Base-by-base conservation (phyloP, 2,329 filamentous ascomycete genomes). In the Conoideocrella luteorostrata region DNA sequence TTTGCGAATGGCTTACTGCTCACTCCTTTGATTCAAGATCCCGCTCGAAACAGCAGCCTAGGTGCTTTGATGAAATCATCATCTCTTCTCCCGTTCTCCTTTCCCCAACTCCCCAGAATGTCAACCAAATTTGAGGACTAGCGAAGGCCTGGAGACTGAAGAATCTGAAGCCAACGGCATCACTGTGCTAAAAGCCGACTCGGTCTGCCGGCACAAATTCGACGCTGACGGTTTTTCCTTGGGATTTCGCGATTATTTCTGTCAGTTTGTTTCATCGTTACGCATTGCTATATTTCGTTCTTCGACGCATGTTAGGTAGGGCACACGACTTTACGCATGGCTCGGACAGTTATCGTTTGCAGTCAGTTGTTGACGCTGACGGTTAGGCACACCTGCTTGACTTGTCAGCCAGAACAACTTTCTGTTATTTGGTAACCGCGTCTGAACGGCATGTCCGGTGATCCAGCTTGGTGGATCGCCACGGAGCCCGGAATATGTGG, bases 391-490 rank as follows among this genome's bases (percentile, higher is more conserved):
- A 21, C 15, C 15, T 39, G 38, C 43, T 30, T 26, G 36, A 32
- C 41, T 41, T 30, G 30, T 42, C 21, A 47, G 38, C 26, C 39
- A 41, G 34, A n/a, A 39, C 36, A 37, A 48, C 43, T 46, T 47
- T 41, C 22, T 43, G 36, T 15, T 51, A 47, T 49, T 53, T 21
- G 35, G 52, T 18, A 47, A 46, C 45, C 41, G 44, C 46, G 52
- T 59, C 61, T 65, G 63, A 63, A 67, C 60, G 64, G 64, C 64
- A 65, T 55, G 61, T 54, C 64, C 60, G 63, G 63, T 66, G 55
- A 58, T 59, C 51, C 55, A 52, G 32, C 37, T 45, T 22, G 45
- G 40, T 43, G 41, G 49, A 50, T 47, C 48, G 45, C 46, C 50
- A 36, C 37, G 38, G n/a, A n/a, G n/a, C n/a, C n/a, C n/a, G n/a